phyloP scores from a whole-genome alignment of 148 eudicot species.

The Arbutus unedo region DNA sequence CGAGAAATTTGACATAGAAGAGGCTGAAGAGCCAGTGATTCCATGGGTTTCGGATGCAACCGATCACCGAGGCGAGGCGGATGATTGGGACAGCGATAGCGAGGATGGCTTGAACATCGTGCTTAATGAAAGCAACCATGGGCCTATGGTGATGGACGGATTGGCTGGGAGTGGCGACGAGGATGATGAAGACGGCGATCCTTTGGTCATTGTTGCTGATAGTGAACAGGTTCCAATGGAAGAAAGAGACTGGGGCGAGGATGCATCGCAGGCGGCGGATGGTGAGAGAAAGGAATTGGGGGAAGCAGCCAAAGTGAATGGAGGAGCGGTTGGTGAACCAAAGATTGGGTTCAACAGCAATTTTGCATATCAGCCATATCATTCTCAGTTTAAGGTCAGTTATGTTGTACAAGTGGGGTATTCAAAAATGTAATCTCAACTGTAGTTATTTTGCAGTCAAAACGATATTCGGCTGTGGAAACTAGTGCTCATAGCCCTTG shows the following conservation, averaged over 20 bases:
- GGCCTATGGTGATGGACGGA: conserved; percentile 49
- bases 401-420: conserved; percentile 26
- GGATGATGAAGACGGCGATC: no score
- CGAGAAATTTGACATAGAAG: not conserved
- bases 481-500: conserved; percentile 10
- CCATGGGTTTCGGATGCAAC: conserved; percentile 9
- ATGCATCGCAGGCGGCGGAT: conserved; percentile 34
- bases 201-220: no score
- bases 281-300: conserved; percentile 51
- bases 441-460: conserved; percentile 17
- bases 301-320: conserved; percentile 48
- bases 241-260: conserved; percentile 82
- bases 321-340: conserved; percentile 33
- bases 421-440: conserved; percentile 27
- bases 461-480: not conserved
- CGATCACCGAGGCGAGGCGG: conserved; percentile 27
- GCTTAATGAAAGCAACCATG: conserved; percentile 59
- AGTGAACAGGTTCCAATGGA: conserved; percentile 21
- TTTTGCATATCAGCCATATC: conserved; percentile 68
- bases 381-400: conserved; percentile 98
- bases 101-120: conserved; percentile 93
- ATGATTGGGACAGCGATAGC: conserved; percentile 79
- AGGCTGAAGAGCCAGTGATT: conserved; percentile 37
- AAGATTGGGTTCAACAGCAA: conserved; percentile 48
- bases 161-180: conserved; percentile 37